A percentile compares a stretch with the other conserved stretches of the same genome.
Evolutionary conservation across 108 stramenopile species (phyloP).

Genomic region (Cyclotella choctawhatcheeana): DNA sequence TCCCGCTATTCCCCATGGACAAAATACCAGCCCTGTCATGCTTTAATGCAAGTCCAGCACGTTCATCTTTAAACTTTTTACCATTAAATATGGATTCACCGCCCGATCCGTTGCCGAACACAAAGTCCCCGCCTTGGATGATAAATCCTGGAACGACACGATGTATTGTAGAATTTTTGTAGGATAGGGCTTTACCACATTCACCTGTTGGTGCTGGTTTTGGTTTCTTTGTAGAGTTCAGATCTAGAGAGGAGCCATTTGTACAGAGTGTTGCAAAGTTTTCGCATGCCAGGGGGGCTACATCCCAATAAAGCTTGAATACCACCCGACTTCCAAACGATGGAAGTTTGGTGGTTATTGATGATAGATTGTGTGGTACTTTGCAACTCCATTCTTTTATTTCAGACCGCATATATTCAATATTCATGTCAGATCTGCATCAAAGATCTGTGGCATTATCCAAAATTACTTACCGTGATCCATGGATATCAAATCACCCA

Average conservation of each 20-base stretch:
- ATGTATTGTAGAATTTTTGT: constrained; percentile 76
- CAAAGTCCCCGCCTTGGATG: constrained; percentile 97
- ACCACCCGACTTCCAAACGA: constrained; percentile 65
- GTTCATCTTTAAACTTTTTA: constrained; percentile 95
- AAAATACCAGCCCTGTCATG: constrained; percentile 84
- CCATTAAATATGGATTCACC: constrained; percentile 92
- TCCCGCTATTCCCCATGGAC: constrained; percentile 95
- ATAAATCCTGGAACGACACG: constrained; percentile 84
- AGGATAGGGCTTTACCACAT: constrained; percentile 84
- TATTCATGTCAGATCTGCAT: too few relatives aligned
- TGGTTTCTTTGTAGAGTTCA: constrained; percentile 39
- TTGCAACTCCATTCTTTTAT: constrained; percentile 39
- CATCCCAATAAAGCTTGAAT: constrained; percentile 76
- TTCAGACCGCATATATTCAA: too few relatives aligned
- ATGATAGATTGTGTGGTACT: constrained; percentile 7
- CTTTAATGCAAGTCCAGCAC: constrained; percentile 78
- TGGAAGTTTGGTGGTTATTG: constrained; percentile 26
- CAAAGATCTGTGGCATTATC: too few relatives aligned
- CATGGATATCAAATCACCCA: constrained; percentile 59
- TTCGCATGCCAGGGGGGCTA: constrained; percentile 87
- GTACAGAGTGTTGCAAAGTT: constrained; percentile 87
- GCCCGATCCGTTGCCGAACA: constrained; percentile 93
- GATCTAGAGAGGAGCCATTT: constrained; percentile 53
- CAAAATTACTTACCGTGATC: constrained; percentile 74
- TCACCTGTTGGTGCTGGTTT: constrained; percentile 71